Evolutionary conservation across 129 eudicot genomes (phyloP).

Genomic region (Ambrosia trifida): DNA sequence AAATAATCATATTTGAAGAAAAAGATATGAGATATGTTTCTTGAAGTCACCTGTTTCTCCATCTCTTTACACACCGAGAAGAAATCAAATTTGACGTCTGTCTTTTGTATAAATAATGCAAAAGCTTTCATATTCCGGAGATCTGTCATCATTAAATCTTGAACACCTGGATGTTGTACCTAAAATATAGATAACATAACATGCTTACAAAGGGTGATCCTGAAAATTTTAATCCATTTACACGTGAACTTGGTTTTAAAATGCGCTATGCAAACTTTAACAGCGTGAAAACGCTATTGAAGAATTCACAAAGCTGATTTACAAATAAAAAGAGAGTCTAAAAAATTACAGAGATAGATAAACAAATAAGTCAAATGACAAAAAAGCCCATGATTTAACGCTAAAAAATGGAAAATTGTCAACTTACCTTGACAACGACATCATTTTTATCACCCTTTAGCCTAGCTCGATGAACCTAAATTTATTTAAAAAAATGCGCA

Average conservation of each 20-base stretch:
- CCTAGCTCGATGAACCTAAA: slow-evolving; percentile 91
- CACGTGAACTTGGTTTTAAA: no score
- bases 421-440: slow-evolving; percentile 85
- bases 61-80: slow-evolving; percentile 87
- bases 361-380: no score
- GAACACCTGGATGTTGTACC: slow-evolving; percentile 99
- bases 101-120: slow-evolving; percentile 87
- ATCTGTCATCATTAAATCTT: slow-evolving; percentile 96
- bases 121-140: slow-evolving; percentile 88
- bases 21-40: not conserved
- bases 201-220: slow-evolving; percentile 20
- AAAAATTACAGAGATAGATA: no score
- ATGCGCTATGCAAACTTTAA: no score
- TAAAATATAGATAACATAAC: slow-evolving; percentile 15
- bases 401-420: not conserved
- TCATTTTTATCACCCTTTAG: slow-evolving; percentile 70
- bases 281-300: no score
- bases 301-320: no score
- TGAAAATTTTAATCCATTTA: not conserved
- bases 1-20: slow-evolving; percentile 4
- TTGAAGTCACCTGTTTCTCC: slow-evolving; percentile 85
- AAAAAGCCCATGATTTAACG: no score
- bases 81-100: slow-evolving; percentile 86
- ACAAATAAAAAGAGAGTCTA: no score
- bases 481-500: slow-evolving; percentile 5